Evolutionary conservation across 1,284 basidiomycete species (phyloP).

Genomic region (Wallemia hederae): DNA sequence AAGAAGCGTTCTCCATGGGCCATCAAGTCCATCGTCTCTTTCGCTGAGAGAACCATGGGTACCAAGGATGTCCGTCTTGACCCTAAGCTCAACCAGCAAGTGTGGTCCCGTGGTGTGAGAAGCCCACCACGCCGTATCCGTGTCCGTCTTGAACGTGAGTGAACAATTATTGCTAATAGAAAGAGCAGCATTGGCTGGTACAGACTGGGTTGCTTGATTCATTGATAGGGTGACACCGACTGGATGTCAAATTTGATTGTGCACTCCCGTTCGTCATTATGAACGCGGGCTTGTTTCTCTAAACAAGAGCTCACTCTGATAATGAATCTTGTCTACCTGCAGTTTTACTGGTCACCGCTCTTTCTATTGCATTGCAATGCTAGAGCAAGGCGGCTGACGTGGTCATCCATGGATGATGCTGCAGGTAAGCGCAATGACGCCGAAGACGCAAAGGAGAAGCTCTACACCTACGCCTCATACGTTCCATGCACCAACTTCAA

Average conservation of each 20-base stretch:
- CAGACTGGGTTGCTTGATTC: neutral
- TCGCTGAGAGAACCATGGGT: slow-evolving; percentile 78
- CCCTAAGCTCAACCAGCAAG: slow-evolving; percentile 71
- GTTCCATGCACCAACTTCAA: slow-evolving; percentile 33
- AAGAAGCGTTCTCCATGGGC: slow-evolving; percentile 77
- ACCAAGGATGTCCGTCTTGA: slow-evolving; percentile 71
- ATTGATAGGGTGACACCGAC: neutral
- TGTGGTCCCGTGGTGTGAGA: slow-evolving; percentile 73
- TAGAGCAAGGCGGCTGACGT: slow-evolving; percentile 1
- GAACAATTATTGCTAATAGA: neutral
- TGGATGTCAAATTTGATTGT: slow-evolving; percentile 4
- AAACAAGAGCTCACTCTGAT: neutral
- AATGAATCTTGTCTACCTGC: neutral
- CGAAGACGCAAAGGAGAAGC: slow-evolving; percentile 85
- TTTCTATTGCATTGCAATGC: slow-evolving; percentile 2
- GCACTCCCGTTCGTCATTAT: slow-evolving; percentile 7
- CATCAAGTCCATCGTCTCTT: slow-evolving; percentile 65
- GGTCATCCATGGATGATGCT: slow-evolving; percentile 2
- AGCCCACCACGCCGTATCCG: slow-evolving; percentile 65
- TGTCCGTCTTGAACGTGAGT: slow-evolving; percentile 73
- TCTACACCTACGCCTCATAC: slow-evolving; percentile 65
- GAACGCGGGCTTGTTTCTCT: slow-evolving; percentile 1
- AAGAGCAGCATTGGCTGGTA: neutral
- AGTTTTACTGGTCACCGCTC: neutral
- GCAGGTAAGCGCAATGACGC: slow-evolving; percentile 70